A percentile compares a stretch with the other conserved stretches of the same genome.
Conservation (phyloP, 257 asterid species). For the Solanum ahanhuiri region DNA sequence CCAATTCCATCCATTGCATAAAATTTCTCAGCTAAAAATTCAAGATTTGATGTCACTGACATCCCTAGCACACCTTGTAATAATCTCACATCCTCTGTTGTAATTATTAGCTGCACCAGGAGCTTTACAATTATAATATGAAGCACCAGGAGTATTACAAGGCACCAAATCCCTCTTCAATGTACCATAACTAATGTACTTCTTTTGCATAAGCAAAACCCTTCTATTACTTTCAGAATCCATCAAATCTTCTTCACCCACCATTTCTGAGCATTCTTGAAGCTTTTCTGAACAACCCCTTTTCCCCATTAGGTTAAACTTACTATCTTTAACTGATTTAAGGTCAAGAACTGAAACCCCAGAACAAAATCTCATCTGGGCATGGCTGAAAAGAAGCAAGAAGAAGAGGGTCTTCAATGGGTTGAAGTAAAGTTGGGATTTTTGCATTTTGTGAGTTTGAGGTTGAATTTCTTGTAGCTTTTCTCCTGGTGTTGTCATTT, state of each 20-base stretch:
- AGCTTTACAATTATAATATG: slow-evolving; percentile 54
- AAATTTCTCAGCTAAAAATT: background rate
- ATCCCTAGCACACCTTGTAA: slow-evolving; percentile 78
- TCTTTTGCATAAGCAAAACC: slow-evolving; percentile 40
- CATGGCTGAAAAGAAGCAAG: slow-evolving; percentile 12
- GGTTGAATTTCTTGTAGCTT: background rate
- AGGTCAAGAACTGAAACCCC: slow-evolving; percentile 32
- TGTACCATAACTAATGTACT: slow-evolving; percentile 63
- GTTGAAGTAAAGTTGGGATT: slow-evolving; percentile 2
- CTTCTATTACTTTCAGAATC: slow-evolving; percentile 55
- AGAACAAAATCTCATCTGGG: slow-evolving; percentile 10
- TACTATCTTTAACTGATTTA: slow-evolving; percentile 19
- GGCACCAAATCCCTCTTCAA: slow-evolving; percentile 72
- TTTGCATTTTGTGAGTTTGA: slow-evolving; percentile 31
- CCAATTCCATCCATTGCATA: background rate
- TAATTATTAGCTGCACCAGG: slow-evolving; percentile 55
- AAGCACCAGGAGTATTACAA: slow-evolving; percentile 72
- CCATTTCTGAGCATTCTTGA: slow-evolving; percentile 28
- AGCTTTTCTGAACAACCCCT: slow-evolving; percentile 36
- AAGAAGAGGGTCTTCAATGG: slow-evolving; percentile 13
- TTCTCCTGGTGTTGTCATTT: background rate
- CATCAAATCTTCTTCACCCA: slow-evolving; percentile 28
- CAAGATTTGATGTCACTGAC: slow-evolving; percentile 7
- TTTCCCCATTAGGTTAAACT: slow-evolving; percentile 21
- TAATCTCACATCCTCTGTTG: slow-evolving; percentile 70